phyloP scores from a whole-genome alignment of 306 rosid species.

The Delonix regia region DNA sequence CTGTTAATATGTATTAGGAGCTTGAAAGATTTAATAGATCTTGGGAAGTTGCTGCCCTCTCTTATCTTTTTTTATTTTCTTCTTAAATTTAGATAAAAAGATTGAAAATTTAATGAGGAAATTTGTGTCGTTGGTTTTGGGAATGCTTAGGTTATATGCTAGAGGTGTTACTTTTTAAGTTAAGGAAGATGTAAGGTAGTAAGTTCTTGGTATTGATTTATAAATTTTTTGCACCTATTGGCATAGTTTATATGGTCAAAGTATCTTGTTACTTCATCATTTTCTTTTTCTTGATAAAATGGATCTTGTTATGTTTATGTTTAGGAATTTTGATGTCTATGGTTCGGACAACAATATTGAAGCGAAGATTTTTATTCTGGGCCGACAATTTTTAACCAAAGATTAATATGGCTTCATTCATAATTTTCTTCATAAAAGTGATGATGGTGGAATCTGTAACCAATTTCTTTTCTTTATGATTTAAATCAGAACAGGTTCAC shows the following conservation, averaged over 20 bases:
- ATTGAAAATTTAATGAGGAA: neutral
- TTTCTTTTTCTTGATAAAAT: neutral
- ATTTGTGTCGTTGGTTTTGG: neutral
- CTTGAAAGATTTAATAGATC: neutral
- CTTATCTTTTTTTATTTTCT: neutral
- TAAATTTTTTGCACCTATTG: neutral
- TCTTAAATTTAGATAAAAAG: neutral
- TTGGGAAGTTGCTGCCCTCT: neutral
- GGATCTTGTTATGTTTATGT: neutral
- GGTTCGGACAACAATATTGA: slow-evolving; percentile 11
- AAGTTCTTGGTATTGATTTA: neutral
- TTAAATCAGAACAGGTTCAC: slow-evolving; percentile 52
- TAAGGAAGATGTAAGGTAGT: neutral
- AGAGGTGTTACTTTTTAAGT: neutral
- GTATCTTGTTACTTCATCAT: neutral
- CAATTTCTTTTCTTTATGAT: slow-evolving; percentile 31
- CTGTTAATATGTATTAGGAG: neutral
- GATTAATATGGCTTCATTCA: neutral
- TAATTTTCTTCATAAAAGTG: slow-evolving; percentile 19
- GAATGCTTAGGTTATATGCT: neutral
- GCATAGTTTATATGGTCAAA: no score
- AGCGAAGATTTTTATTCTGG: neutral
- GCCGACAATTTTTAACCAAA: slow-evolving; percentile 11
- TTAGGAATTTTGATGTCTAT: neutral
- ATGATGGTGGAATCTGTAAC: slow-evolving; percentile 22